Conservation (phyloP, 768 basidiomycete species). For the Erythrobasidium yunnanense region DNA sequence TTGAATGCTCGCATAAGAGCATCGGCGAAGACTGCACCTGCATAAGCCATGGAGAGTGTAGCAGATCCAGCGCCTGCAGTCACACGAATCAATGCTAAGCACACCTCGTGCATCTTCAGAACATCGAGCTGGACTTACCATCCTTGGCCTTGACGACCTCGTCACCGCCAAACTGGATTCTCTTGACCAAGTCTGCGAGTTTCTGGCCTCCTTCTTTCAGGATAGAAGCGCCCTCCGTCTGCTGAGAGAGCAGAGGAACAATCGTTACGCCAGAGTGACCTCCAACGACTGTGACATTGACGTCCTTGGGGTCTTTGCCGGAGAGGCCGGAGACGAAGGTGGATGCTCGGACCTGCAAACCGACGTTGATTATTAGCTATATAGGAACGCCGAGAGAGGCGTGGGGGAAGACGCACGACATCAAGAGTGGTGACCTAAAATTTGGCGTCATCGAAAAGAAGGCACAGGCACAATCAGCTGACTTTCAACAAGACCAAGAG, state of each 20-base stretch:
- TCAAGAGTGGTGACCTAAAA: conserved; percentile 66
- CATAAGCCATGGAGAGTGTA: conserved; percentile 65
- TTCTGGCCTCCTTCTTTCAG: conserved; percentile 51
- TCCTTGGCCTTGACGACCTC: conserved; percentile 99
- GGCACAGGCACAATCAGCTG: no score
- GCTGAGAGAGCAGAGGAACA: conserved; percentile 86
- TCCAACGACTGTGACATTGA: conserved; percentile 74
- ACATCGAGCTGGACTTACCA: conserved; percentile 42
- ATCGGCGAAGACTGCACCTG: conserved; percentile 61
- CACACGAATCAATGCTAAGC: not conserved
- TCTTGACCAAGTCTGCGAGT: conserved; percentile 68
- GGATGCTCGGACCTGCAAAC: conserved; percentile 60
- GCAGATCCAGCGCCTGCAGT: conserved; percentile 51
- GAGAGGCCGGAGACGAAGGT: conserved; percentile 71
- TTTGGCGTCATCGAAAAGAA: not conserved
- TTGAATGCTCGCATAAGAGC: conserved; percentile 53
- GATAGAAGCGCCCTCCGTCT: conserved; percentile 57
- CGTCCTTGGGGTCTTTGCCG: conserved; percentile 55
- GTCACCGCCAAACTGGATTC: conserved; percentile 96
- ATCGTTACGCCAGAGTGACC: conserved; percentile 97
- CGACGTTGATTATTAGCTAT: no score
- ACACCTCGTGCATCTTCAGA: no score
- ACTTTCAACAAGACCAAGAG: no score
- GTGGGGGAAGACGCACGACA: not conserved
- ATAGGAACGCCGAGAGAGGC: no score